phyloP scores from a whole-genome alignment of 345 rosid genomes.

The Citrus inodora region DNA sequence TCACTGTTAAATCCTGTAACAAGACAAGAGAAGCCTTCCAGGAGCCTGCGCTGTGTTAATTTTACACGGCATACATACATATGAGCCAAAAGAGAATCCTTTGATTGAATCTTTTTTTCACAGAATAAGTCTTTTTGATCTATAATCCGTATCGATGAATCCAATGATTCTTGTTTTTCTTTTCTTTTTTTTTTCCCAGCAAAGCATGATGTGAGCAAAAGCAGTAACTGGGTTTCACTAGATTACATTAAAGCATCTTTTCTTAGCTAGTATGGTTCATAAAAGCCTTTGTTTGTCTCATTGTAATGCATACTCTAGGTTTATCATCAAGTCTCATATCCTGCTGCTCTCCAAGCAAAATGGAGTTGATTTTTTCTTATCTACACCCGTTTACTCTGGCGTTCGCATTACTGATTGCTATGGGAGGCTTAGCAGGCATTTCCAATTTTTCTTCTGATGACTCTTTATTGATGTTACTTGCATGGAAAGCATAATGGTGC shows the following conservation, averaged over 20 bases:
- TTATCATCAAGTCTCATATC: neutral
- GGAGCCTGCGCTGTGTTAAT: neutral
- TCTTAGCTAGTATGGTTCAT: conserved; percentile 1
- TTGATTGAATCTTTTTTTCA: neutral
- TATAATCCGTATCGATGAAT: neutral
- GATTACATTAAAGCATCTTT: neutral
- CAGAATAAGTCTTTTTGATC: neutral
- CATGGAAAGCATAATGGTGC: neutral
- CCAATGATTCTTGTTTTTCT: conserved; percentile 23
- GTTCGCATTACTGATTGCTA: conserved; percentile 11
- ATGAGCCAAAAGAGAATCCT: neutral
- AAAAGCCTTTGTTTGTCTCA: neutral
- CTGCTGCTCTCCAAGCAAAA: conserved; percentile 1
- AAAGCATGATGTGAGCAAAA: neutral
- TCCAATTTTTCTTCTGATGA: neutral
- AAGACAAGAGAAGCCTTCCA: neutral
- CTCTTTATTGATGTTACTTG: neutral
- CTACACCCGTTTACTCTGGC: conserved; percentile 6
- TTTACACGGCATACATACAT: neutral
- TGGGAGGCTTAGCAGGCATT: conserved; percentile 40
- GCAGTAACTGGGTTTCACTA: neutral
- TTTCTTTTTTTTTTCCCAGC: conserved; percentile 5
- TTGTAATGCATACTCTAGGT: neutral
- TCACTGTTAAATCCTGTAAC: neutral
- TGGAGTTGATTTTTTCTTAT: conserved; percentile 8